Conservation (phyloP, 768 basidiomycete genomes). For the Agaricus blazei region DNA sequence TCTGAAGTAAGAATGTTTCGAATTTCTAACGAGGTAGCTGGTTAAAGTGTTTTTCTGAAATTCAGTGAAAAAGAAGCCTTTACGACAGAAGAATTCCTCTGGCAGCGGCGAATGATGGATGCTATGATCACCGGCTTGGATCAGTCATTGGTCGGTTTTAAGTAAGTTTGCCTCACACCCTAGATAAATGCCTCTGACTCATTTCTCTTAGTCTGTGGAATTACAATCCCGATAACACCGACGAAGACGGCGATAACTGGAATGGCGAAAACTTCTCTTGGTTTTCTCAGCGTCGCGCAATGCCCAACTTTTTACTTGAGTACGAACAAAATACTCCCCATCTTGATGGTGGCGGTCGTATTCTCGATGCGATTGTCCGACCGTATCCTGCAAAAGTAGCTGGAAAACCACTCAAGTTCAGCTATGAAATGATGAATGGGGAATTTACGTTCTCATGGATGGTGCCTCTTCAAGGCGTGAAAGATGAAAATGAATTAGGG, state of each 20-base stretch:
- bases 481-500: slow-evolving; percentile 2
- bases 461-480: slow-evolving; percentile 5
- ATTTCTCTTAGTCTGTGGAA: slow-evolving; percentile 71
- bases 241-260: slow-evolving; percentile 81
- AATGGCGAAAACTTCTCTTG: slow-evolving; percentile 97
- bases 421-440: slow-evolving; percentile 77
- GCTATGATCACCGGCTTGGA: slow-evolving; percentile 85
- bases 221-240: slow-evolving; percentile 86
- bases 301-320: slow-evolving; percentile 50
- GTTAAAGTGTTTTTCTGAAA: not conserved
- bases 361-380: slow-evolving; percentile 74
- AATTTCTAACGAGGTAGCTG: not conserved
- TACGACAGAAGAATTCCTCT: slow-evolving; percentile 62
- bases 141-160: slow-evolving; percentile 71
- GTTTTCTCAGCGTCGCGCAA: slow-evolving; percentile 65
- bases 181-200: not conserved
- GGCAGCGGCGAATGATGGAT: slow-evolving; percentile 94
- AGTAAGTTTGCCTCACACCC: slow-evolving; percentile 46
- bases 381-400: slow-evolving; percentile 91
- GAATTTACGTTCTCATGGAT: slow-evolving; percentile 62
- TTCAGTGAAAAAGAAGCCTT: slow-evolving; percentile 69
- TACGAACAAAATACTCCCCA: slow-evolving; percentile 59
- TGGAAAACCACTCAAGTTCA: slow-evolving; percentile 69
- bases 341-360: slow-evolving; percentile 78
- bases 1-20: slow-evolving; percentile 62